A percentile compares a stretch with the other conserved stretches of the same genome.
Conservation (phyloP, 257 asterid species). For the Solanum chilense region DNA sequence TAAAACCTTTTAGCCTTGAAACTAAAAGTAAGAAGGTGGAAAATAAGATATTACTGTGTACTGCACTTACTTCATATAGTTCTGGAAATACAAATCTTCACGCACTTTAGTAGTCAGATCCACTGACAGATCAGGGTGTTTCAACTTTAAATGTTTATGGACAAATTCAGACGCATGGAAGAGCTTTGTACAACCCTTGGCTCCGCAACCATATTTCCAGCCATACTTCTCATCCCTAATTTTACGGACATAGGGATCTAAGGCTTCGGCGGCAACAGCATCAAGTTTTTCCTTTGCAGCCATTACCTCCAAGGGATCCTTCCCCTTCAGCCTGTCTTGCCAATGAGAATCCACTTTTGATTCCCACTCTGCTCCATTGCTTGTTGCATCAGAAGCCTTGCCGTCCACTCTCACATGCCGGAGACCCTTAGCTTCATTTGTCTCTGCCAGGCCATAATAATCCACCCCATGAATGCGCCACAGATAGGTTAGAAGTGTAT, state of each 20-base stretch:
- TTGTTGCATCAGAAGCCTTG: conserved; percentile 38
- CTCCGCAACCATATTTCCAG: conserved; percentile 99
- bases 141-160: conserved; percentile 85
- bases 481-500: conserved; percentile 83
- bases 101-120: conserved; percentile 80
- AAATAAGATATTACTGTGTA: neutral
- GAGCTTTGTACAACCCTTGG: conserved; percentile 99
- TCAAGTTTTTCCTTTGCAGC: conserved; percentile 90
- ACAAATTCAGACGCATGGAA: conserved; percentile 97
- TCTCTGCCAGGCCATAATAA: conserved; percentile 79
- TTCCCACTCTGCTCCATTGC: conserved; percentile 75
- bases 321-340: conserved; percentile 86
- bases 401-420: conserved; percentile 73
- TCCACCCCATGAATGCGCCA: conserved; percentile 99
- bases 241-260: conserved; percentile 87
- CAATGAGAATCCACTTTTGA: conserved; percentile 66
- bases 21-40: neutral
- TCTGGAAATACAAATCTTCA: conserved; percentile 81
- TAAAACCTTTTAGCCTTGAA: conserved; percentile 6
- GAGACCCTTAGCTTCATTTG: conserved; percentile 82
- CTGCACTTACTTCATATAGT: conserved; percentile 81
- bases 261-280: conserved; percentile 76
- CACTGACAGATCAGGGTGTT: conserved; percentile 70
- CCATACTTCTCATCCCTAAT: conserved; percentile 99
- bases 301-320: conserved; percentile 88